phyloP scores from a whole-genome alignment of 345 rosid species.

The Orychophragmus violaceus region DNA sequence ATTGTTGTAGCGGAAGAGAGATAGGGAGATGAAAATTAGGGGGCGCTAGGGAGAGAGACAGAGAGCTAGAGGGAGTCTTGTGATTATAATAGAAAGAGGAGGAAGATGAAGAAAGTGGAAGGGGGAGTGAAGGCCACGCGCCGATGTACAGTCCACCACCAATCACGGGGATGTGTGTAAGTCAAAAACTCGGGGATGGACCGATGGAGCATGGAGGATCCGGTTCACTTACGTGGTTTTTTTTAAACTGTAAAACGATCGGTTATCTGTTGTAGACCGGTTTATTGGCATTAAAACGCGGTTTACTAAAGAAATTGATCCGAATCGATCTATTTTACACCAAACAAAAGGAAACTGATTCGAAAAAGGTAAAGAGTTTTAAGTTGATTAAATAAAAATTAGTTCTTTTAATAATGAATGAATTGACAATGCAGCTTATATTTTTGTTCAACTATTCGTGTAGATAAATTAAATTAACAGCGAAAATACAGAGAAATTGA shows the following conservation, averaged over 20 bases:
- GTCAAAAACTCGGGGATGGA: slow-evolving; percentile 9
- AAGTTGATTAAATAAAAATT: not conserved
- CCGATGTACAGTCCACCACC: slow-evolving; percentile 13
- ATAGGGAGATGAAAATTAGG: not conserved
- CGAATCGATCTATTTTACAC: not conserved
- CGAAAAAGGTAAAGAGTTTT: not conserved
- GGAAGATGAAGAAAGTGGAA: slow-evolving; percentile 4
- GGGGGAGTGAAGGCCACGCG: slow-evolving; percentile 20
- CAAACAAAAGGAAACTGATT: not conserved
- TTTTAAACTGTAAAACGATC: not conserved
- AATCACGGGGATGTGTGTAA: slow-evolving; percentile 26
- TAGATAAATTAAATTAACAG: slow-evolving; percentile 10
- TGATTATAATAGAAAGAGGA: slow-evolving; percentile 19
- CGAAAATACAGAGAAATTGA: not conserved
- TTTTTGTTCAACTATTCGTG: slow-evolving; percentile 6
- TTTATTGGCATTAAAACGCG: not conserved
- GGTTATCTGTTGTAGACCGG: not conserved
- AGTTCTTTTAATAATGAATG: not conserved
- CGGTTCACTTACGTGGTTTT: not conserved
- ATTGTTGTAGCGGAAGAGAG: slow-evolving; percentile 12
- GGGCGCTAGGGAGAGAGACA: not conserved
- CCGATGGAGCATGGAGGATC: not conserved
- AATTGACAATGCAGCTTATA: not conserved
- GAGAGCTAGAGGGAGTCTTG: not conserved
- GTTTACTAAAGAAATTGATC: not conserved